Evolutionary conservation across 2,329 filamentous ascomycete genomes (phyloP).

Genomic region (Coniochaeta sp.): DNA sequence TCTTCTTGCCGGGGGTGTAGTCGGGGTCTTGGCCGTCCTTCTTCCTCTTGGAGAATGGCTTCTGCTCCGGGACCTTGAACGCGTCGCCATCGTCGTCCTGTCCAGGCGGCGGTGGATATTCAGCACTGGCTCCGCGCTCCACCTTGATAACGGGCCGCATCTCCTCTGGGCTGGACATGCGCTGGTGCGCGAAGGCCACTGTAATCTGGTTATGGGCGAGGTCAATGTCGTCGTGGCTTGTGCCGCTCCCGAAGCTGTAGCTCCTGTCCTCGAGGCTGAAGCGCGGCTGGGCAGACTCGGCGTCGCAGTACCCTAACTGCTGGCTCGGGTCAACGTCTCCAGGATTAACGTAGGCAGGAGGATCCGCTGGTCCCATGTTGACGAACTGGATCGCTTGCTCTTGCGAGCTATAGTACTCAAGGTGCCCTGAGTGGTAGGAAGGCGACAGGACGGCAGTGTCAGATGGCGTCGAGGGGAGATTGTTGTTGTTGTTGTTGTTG

Average conservation of each 20-base stretch:
- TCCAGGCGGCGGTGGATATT: constrained; percentile 8
- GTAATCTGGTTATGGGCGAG: constrained; percentile 7
- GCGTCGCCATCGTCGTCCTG: constrained; percentile 2
- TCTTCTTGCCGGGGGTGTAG: constrained; percentile 10
- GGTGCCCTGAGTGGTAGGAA: constrained; percentile 12
- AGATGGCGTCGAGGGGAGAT: constrained; percentile 29
- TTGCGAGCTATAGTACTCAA: constrained; percentile 17
- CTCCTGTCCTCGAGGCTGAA: constrained; percentile 21
- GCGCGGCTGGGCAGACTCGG: constrained; percentile 16
- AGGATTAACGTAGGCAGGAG: constrained; percentile 24
- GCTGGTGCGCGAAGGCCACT: constrained; percentile 9
- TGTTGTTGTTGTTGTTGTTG: no score
- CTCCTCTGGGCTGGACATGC: constrained; percentile 18
- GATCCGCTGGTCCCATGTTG: constrained; percentile 15
- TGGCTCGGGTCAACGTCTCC: constrained; percentile 24
- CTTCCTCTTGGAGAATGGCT: constrained; percentile 7
- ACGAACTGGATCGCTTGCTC: constrained; percentile 20
- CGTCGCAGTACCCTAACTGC: constrained; percentile 20
- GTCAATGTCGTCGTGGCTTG: constrained; percentile 14
- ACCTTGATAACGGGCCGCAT: constrained; percentile 9
- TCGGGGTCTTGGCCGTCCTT: constrained; percentile 8
- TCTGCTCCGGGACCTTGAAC: constrained; percentile 5
- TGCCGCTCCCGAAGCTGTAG: constrained; percentile 10
- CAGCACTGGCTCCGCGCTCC: constrained; percentile 9
- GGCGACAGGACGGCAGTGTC: constrained; percentile 24